Evolutionary conservation across 2,329 filamentous ascomycete genomes (phyloP), one percentile per base, ranked within the genome.

Genomic region (Hypomyces perniciosus): DNA sequence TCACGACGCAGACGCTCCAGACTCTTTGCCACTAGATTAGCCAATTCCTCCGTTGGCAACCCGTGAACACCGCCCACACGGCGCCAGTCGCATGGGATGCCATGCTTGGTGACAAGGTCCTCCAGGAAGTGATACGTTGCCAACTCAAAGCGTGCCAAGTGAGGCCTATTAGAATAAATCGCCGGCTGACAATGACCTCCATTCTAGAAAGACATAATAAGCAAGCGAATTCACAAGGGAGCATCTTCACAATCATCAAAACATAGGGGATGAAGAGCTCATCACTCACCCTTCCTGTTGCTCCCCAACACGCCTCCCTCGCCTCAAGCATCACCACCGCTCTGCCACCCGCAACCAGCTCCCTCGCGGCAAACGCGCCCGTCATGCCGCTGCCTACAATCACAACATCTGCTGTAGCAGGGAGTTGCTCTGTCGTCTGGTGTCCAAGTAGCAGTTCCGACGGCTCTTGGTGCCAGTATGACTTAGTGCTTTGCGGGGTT

Each of bases 271-370:
- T 26, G 6, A 33, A 28, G 5, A 13, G 28, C 30, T 8, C 3
- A 29, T 31, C 6, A 74, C 81, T 74, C 62, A 88, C 85, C 62
- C 87, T 72, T n/a, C 88, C 87, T 1, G 87, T 92, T n/a, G 88
- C 88, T 13, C 88, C 88, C 80, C 81, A 90, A 62, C 87, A 91
- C 4, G 84, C 86, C 71, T 91, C 87, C 59, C 88, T 76, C 10
- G 88, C 88, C 68, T 92, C 88, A 5, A 92, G 73, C 72, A 91
- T 77, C 5, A 91, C 73, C 6, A 90, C 77, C n/a, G 69, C 73
- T 52, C 76, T 69, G 5, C 74, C 71, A 37, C 66, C 70, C 51
- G 71, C 74, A 61, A 70, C 77, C 46, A 89, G 71, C 61, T 80
- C 82, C 56, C 81, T 76, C 4, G 85, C 85, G 1, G 83, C 84